Percentiles rank a stretch among this genome's conserved stretches.
These are phyloP conservation scores for Pleurotus eryngii DNA, from an alignment of 768 basidiomycete species.

Conservation along the genomic window DNA sequence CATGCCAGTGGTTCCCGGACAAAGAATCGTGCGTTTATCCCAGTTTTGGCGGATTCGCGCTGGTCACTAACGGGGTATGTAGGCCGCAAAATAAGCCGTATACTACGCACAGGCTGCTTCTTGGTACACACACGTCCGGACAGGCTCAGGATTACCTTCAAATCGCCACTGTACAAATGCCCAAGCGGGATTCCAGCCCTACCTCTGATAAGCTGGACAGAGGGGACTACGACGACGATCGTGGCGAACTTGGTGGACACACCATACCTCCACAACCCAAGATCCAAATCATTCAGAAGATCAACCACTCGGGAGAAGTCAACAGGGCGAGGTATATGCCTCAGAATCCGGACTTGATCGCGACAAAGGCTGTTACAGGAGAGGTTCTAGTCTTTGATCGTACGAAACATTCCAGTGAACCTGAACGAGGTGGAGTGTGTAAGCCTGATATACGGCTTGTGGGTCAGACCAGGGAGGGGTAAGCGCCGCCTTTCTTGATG, in stretches of 20 bases:
- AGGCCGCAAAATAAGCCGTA: conserved; percentile 93
- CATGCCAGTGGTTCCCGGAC: conserved; percentile 99
- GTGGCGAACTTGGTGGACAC: conserved; percentile 93
- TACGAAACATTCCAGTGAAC: conserved; percentile 94
- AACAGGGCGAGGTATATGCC: conserved; percentile 99
- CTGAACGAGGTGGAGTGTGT: conserved; percentile 78
- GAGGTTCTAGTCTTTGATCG: conserved; percentile 95
- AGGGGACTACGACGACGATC: conserved; percentile 84
- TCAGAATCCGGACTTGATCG: conserved; percentile 95
- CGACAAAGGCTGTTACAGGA: conserved; percentile 89
- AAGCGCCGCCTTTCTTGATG: conserved; percentile 23
- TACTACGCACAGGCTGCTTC: conserved; percentile 88
- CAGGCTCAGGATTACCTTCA: conserved; percentile 93
- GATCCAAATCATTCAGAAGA: conserved; percentile 87
- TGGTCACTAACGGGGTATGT: not conserved
- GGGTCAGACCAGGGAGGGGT: conserved; percentile 95
- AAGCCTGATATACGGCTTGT: conserved; percentile 88
- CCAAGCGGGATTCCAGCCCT: conserved; percentile 69
- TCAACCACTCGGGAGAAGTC: conserved; percentile 94
- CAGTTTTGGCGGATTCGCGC: not conserved
- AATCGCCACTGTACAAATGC: conserved; percentile 92
- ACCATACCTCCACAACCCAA: conserved; percentile 80
- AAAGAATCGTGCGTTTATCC: conserved; percentile 72
- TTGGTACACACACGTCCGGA: conserved; percentile 96
- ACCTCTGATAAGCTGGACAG: conserved; percentile 77